A percentile compares a stretch with the other conserved stretches of the same genome.
These are phyloP conservation scores for Collybiopsis confluens DNA, from an alignment of 768 basidiomycete genomes.

Conservation along the genomic window DNA sequence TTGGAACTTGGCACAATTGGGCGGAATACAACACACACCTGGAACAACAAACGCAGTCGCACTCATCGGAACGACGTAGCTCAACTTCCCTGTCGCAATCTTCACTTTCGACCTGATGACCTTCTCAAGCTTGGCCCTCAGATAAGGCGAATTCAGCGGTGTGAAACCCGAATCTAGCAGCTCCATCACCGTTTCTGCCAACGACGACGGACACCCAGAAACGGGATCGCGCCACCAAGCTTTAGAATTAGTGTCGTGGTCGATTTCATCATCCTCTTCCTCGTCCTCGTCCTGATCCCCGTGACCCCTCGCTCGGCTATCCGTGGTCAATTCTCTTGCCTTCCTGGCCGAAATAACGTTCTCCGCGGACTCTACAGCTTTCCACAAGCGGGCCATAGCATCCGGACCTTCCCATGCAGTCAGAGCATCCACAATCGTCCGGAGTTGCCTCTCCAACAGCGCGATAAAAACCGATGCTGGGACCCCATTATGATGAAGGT, in stretches of 20 bases:
- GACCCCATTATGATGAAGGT: constrained; percentile 44
- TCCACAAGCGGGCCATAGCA: constrained; percentile 15
- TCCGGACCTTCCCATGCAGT: constrained; percentile 24
- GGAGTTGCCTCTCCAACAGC: constrained; percentile 20
- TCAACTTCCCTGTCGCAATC: constrained; percentile 18
- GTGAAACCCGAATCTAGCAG: constrained; percentile 40
- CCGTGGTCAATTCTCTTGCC: constrained; percentile 16
- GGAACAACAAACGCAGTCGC: constrained; percentile 40
- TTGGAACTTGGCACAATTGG: not conserved
- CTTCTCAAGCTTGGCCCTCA: constrained; percentile 31
- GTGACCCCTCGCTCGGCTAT: constrained; percentile 19
- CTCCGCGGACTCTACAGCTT: constrained; percentile 16
- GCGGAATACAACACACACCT: constrained; percentile 21
- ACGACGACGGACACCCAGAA: constrained; percentile 37
- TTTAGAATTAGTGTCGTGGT: constrained; percentile 22
- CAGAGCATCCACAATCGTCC: constrained; percentile 20
- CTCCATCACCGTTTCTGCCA: constrained; percentile 38
- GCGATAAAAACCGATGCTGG: constrained; percentile 22
- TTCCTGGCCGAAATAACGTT: constrained; percentile 16
- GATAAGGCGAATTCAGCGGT: constrained; percentile 27
- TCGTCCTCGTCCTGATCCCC: constrained; percentile 14
- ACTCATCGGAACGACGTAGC: constrained; percentile 32
- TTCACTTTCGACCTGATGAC: constrained; percentile 29
- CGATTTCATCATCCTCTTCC: constrained; percentile 20
- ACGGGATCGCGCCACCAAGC: constrained; percentile 45